Percentiles rank a stretch among this genome's conserved stretches.
These are phyloP conservation scores for Arbutus unedo DNA, from an alignment of 148 eudicot species.

Conservation along the genomic window DNA sequence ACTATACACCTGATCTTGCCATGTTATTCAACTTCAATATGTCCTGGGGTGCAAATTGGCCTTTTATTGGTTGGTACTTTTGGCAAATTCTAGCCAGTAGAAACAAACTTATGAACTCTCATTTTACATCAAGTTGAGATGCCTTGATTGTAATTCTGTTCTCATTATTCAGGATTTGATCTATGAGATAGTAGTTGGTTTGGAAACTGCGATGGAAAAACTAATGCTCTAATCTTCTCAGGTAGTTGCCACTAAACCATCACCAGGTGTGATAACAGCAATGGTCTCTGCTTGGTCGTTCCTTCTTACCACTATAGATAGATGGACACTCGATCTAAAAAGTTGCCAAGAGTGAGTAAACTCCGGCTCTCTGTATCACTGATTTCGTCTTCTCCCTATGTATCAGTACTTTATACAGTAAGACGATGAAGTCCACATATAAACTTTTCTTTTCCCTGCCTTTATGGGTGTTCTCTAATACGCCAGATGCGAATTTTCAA, in stretches of 20 bases:
- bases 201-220: background rate
- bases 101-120: background rate
- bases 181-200: background rate
- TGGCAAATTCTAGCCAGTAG: background rate
- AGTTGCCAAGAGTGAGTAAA: conserved; percentile 77
- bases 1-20: background rate
- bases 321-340: conserved; percentile 51
- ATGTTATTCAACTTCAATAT: background rate
- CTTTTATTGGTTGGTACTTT: background rate
- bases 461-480: background rate
- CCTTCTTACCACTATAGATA: conserved; percentile 69
- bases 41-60: background rate
- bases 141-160: background rate
- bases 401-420: background rate
- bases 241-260: conserved; percentile 69
- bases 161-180: background rate
- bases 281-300: conserved; percentile 92
- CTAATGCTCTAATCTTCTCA: conserved; percentile 26
- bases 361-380: background rate
- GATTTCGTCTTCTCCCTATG: background rate
- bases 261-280: conserved; percentile 61
- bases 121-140: background rate
- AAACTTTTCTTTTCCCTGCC: background rate
- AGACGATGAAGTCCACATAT: background rate
- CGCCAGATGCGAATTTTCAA: background rate